phyloP scores from a whole-genome alignment of 495 filamentous ascomycete genomes.

The Podospora fimiseda region DNA sequence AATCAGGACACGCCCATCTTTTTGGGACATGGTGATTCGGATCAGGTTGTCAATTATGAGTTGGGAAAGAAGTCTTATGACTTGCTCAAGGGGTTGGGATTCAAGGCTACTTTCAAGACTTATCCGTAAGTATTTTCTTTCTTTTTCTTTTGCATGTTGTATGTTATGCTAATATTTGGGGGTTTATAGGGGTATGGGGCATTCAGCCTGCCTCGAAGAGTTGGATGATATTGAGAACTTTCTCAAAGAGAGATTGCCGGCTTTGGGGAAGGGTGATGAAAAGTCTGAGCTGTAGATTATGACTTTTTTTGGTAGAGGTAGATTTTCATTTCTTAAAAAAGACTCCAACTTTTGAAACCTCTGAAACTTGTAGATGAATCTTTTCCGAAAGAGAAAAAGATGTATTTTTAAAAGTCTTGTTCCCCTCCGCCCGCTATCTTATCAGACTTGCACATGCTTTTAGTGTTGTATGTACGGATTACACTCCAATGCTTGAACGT shows the following conservation, averaged over 20 bases:
- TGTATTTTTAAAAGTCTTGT: no score
- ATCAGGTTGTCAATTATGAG: conserved; percentile 60
- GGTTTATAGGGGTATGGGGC: conserved; percentile 52
- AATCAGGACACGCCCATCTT: conserved; percentile 83
- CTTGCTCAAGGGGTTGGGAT: conserved; percentile 56
- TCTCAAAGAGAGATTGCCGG: conserved; percentile 56
- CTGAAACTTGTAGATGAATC: no score
- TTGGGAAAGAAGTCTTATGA: conserved; percentile 64
- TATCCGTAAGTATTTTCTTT: conserved; percentile 54
- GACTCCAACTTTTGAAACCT: no score
- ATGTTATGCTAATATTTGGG: not conserved
- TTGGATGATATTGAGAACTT: conserved; percentile 79
- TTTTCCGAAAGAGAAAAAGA: no score
- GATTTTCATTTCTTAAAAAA: no score
- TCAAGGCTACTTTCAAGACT: conserved; percentile 65
- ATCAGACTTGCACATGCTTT: no score
- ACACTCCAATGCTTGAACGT: no score
- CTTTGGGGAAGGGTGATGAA: conserved; percentile 32
- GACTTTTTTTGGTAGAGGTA: no score
- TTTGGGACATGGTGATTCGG: conserved; percentile 74
- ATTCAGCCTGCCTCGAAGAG: conserved; percentile 73
- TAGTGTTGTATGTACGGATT: no score
- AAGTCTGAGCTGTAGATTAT: conserved; percentile 39
- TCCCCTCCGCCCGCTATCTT: conserved; percentile 2
- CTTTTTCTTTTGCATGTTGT: not conserved